Conservation (phyloP, 176 grass and related monocot species). For the Aechmea fasciata region DNA sequence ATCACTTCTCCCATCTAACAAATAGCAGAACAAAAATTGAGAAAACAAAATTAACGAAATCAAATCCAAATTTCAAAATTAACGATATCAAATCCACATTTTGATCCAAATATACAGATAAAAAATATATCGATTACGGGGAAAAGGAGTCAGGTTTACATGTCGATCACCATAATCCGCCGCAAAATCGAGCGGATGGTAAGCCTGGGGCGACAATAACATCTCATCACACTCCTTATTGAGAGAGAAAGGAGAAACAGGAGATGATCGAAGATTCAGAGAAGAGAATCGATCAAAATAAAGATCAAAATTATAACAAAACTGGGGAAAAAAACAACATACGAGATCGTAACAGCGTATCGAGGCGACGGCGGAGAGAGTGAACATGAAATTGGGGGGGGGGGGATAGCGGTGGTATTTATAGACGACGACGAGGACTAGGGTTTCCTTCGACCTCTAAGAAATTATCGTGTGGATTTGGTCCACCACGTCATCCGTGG, state of each 20-base stretch:
- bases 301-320: neutral
- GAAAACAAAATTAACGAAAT: neutral
- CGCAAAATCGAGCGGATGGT: neutral
- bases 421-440: too few relatives aligned
- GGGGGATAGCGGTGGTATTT: too few relatives aligned
- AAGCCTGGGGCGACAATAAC: constrained; percentile 18
- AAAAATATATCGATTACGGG: neutral
- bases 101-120: neutral
- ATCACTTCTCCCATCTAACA: constrained; percentile 3
- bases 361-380: too few relatives aligned
- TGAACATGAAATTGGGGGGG: too few relatives aligned
- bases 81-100: too few relatives aligned
- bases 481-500: too few relatives aligned
- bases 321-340: neutral
- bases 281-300: neutral
- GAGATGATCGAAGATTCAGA: neutral
- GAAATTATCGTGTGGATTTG: too few relatives aligned
- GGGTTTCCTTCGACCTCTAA: too few relatives aligned
- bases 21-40: neutral
- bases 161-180: constrained; percentile 14
- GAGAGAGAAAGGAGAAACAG: too few relatives aligned
- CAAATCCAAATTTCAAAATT: too few relatives aligned
- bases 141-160: constrained; percentile 9
- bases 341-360: neutral
- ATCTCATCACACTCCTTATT: constrained; percentile 11